Evolutionary conservation across 331 rosid species (phyloP).

Genomic region (Rosa hybrid): DNA sequence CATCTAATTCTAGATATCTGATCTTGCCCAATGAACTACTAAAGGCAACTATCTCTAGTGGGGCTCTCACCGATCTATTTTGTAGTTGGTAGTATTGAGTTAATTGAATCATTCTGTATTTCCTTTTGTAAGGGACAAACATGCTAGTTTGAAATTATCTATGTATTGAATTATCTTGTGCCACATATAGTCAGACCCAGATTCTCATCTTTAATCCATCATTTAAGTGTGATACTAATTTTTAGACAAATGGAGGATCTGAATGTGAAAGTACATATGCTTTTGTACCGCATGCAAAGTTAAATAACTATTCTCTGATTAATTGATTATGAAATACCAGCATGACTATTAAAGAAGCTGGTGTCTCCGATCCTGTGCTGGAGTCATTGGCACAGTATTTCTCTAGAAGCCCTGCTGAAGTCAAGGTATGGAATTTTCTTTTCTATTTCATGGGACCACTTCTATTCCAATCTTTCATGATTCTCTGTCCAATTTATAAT

Average conservation of each 20-base stretch:
- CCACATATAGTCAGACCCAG: neutral
- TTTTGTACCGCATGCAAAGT: slow-evolving; percentile 17
- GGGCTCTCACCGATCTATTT: neutral
- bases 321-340: slow-evolving; percentile 52
- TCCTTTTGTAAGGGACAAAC: neutral
- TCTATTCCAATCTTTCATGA: slow-evolving; percentile 28
- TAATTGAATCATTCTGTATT: neutral
- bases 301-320: slow-evolving; percentile 26
- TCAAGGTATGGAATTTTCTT: slow-evolving; percentile 62
- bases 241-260: neutral
- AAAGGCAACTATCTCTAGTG: neutral
- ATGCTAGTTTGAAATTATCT: neutral
- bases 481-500: slow-evolving; percentile 38
- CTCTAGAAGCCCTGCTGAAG: slow-evolving; percentile 69
- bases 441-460: neutral
- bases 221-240: neutral
- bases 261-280: slow-evolving; percentile 1
- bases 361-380: slow-evolving; percentile 71
- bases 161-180: neutral
- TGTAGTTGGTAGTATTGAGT: neutral
- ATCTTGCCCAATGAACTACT: neutral
- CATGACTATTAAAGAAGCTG: slow-evolving; percentile 71
- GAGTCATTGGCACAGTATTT: slow-evolving; percentile 78
- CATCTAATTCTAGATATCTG: neutral
- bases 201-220: neutral